These are phyloP conservation scores for Laburnicola sp. DNA, from an alignment of 2,329 filamentous ascomycete genomes.

Conservation along the genomic window DNA sequence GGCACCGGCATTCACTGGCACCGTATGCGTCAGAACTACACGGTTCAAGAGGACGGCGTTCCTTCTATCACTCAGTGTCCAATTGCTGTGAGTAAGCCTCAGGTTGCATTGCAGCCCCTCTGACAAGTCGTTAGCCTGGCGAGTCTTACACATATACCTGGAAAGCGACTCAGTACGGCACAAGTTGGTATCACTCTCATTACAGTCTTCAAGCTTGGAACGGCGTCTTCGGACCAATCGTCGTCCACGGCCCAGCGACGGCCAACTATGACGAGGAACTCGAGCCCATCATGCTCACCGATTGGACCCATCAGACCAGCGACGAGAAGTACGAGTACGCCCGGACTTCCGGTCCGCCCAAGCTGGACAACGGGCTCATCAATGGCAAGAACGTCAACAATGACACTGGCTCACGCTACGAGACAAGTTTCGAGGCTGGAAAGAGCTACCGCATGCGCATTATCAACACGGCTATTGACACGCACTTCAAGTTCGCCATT, in stretches of 20 bases:
- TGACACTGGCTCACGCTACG: slow-evolving; percentile 39
- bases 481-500: slow-evolving; percentile 40
- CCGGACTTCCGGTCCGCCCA: slow-evolving; percentile 35
- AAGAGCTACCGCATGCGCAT: slow-evolving; percentile 41
- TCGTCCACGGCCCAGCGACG: slow-evolving; percentile 48
- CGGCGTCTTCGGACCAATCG: slow-evolving; percentile 47
- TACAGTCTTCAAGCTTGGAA: slow-evolving; percentile 48
- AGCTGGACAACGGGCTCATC: slow-evolving; percentile 49
- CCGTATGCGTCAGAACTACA: slow-evolving; percentile 37
- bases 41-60: slow-evolving; percentile 38
- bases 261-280: slow-evolving; percentile 50
- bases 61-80: slow-evolving; percentile 40
- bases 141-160: slow-evolving; percentile 39
- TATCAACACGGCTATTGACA: slow-evolving; percentile 42
- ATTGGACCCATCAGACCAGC: slow-evolving; percentile 50
- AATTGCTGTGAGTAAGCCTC: no score
- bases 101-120: no score
- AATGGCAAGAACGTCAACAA: slow-evolving; percentile 50
- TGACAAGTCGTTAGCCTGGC: no score
- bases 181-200: slow-evolving; percentile 49
- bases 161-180: slow-evolving; percentile 47
- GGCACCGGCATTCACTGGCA: slow-evolving; percentile 41
- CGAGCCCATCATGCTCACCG: slow-evolving; percentile 48
- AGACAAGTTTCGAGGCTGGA: slow-evolving; percentile 38
- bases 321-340: slow-evolving; percentile 41